Conservation (phyloP, 257 asterid species). For the Scutellaria galericulata region DNA sequence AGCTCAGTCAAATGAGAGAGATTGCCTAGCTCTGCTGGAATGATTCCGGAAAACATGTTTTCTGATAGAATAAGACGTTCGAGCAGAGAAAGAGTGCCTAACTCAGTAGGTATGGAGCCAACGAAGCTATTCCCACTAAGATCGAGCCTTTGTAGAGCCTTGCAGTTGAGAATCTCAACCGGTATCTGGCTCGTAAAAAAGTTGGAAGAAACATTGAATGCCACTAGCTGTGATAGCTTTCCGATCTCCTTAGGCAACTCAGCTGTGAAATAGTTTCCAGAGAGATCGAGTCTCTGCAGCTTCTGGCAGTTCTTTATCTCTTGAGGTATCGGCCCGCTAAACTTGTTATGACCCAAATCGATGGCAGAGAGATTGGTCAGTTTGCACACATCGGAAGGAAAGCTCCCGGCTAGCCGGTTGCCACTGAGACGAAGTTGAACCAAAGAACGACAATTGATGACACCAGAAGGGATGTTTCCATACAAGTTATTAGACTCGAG, state of each 20-base stretch:
- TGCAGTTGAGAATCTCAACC: constrained; percentile 63
- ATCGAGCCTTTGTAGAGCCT: constrained; percentile 82
- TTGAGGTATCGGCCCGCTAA: constrained; percentile 70
- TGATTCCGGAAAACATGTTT: constrained; percentile 66
- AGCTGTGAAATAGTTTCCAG: constrained; percentile 65
- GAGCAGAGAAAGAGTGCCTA: constrained; percentile 76
- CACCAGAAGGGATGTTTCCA: constrained; percentile 69
- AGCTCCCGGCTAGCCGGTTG: constrained; percentile 64
- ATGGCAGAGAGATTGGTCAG: constrained; percentile 74
- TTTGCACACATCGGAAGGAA: constrained; percentile 75
- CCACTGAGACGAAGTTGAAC: constrained; percentile 72
- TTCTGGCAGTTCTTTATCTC: constrained; percentile 65
- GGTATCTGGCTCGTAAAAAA: constrained; percentile 66
- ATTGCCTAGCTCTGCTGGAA: constrained; percentile 77
- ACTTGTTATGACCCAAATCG: constrained; percentile 75
- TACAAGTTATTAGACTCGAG: constrained; percentile 67
- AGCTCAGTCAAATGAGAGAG: constrained; percentile 86
- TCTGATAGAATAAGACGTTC: constrained; percentile 78
- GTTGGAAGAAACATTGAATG: constrained; percentile 76
- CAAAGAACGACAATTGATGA: constrained; percentile 64
- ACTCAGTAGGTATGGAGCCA: constrained; percentile 57
- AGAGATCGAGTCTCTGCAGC: constrained; percentile 86
- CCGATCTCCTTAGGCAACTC: constrained; percentile 76
- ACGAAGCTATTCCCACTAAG: constrained; percentile 73
- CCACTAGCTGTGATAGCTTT: constrained; percentile 67